Base-by-base conservation (phyloP, 164 flowering plant genomes). In the Vitis riparia region DNA sequence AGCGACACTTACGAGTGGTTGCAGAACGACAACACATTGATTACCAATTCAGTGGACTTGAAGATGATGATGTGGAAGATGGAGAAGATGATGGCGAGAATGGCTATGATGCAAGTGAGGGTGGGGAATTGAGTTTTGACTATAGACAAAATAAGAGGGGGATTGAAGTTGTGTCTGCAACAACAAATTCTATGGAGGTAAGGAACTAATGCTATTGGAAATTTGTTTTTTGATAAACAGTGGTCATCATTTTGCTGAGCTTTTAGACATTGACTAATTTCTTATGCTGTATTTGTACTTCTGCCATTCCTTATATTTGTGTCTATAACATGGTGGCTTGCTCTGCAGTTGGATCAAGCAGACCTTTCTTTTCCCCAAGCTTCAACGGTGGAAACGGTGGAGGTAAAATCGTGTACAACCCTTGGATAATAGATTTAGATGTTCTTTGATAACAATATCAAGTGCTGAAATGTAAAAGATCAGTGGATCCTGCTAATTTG, bases 1-100 rank as follows among this genome's bases (percentile, higher is more conserved):
- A 93, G 56, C 90, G 89, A 49, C 91, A 89, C 67, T 87, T 95
- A 64, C 83, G 82, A 69, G 71, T 69, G 23, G 81, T 88, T 48
- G 67, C 97, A 30, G 91, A 86, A 63, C 78, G 66, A 58, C 94
- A 90, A 55, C 97, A 93, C 79, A 95, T 95, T 77, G 97, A 93
- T 78, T 95, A 93, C 76, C 91, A 90, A 11, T 87, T 91, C 72
- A 79, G 82, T 74, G 98, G 90, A 62, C 90, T 87, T 81, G 90
- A 91, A 73, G 97, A 90, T 73, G 88, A 91, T 61, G 77, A 73
- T 59, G 69, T 65, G 8, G 86, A 73, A 68, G 78, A 70, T 66
- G 79, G 57, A 47, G 73, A 68, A 19, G 80, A 75, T 66, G 84
- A 77, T 53, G 74, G 58, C 56, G 78, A 72, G 63, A 81, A 81